phyloP scores from a whole-genome alignment of 169 alveolate species.

The Plasmodium reichenowi region DNA sequence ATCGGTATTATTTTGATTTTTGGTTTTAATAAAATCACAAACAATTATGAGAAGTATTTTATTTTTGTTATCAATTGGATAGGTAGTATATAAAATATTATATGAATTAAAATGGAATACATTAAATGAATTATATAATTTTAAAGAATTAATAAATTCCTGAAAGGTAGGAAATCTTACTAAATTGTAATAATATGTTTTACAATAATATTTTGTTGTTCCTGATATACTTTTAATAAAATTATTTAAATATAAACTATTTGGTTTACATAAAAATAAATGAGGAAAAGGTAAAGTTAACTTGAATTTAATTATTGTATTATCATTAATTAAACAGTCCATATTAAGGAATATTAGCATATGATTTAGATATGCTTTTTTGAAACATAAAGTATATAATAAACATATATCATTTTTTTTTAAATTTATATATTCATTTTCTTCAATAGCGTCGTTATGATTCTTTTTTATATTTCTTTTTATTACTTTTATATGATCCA shows the following conservation, averaged over 20 bases:
- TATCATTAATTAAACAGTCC: constrained; percentile 68
- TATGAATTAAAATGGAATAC: constrained; percentile 59
- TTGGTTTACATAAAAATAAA: constrained; percentile 42
- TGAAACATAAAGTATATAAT: constrained; percentile 50
- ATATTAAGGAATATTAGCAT: constrained; percentile 44
- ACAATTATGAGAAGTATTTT: constrained; percentile 45
- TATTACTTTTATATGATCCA: constrained; percentile 51
- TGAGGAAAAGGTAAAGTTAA: constrained; percentile 53
- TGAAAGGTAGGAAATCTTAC: constrained; percentile 7
- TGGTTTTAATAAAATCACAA: constrained; percentile 31
- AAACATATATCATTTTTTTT: constrained; percentile 68
- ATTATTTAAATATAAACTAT: constrained; percentile 35
- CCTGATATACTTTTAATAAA: constrained; percentile 25
- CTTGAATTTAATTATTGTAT: constrained; percentile 45
- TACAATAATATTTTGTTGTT: constrained; percentile 37
- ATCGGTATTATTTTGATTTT: constrained; percentile 6
- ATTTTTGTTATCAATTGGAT: constrained; percentile 33
- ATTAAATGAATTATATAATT: constrained; percentile 63
- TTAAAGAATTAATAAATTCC: constrained; percentile 46
- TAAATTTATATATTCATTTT: constrained; percentile 68
- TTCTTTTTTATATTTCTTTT: constrained; percentile 61
- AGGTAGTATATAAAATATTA: constrained; percentile 40
- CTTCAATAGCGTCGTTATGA: constrained; percentile 30
- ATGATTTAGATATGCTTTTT: constrained; percentile 9
- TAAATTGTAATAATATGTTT: constrained; percentile 51